Base-by-base conservation (phyloP, 495 filamentous ascomycete genomes). In the Hypoxylon lienhwacheense region DNA sequence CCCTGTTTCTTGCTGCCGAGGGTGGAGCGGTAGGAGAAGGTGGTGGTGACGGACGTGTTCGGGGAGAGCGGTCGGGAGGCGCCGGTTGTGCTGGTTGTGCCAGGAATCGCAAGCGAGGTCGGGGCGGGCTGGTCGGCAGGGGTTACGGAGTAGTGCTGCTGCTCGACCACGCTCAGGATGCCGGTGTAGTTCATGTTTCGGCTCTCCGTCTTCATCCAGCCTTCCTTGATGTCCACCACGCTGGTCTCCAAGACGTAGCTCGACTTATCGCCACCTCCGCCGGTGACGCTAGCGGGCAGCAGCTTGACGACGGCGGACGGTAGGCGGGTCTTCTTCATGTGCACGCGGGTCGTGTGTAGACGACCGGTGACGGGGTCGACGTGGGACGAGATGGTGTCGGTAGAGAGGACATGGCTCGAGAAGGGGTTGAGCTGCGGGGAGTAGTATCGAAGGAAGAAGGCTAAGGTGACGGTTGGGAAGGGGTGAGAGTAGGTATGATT, bases 401-500 rank as follows among this genome's bases (percentile, higher is more conserved):
- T 95, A 29, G 89, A 95, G 55, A 96, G 82, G 51, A 99, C 93
- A 79, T 99, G 93, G 59, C 81, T 88, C 53, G 88, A 86, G 73
- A 96, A 97, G 7, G 93, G 93, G 70, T 99, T 99, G 11, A 78
- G 68, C 46, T 75, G 70, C 17, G 76, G 75, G 14, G 73, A 76
- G 58, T 93, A 95, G 71, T 99, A 99, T 29, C 93, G 91, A 42
- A 99, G 89, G 79, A 97, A 97, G 81, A 96, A 99, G 73, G 93
- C 93, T 55, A 99, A 86, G 6, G 91, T 91, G 31, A 99, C 93
- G 59, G 77, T 76, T 53, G 90, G 85, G 71, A 93, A 95, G 61
- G 88, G 85, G 71, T 96, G 95, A 70, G 89, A 84, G 76, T 97
- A 97, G 71, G 82, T 85, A 71, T 88, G 93, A 68, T 80, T 81